These are phyloP conservation scores for Lepraria neglecta DNA, from an alignment of 495 filamentous ascomycete species.

Conservation along the genomic window DNA sequence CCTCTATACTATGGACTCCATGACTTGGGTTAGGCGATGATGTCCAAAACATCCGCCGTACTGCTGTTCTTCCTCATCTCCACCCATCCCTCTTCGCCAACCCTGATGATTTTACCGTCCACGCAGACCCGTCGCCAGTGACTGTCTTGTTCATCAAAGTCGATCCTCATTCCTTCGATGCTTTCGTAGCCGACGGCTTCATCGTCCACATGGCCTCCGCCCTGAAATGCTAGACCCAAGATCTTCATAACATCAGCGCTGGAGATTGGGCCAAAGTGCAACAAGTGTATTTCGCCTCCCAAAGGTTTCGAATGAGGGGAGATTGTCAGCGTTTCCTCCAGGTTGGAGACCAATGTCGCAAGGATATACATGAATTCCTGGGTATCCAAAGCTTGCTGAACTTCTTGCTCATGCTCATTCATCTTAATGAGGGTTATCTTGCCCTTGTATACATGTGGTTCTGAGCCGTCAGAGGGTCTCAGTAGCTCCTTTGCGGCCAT, in stretches of 20 bases:
- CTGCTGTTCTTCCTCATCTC: conserved; percentile 45
- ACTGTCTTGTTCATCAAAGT: conserved; percentile 55
- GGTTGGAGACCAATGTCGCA: conserved; percentile 64
- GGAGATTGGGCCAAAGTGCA: conserved; percentile 63
- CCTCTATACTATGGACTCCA: not conserved
- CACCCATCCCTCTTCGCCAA: conserved; percentile 67
- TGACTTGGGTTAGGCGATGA: conserved; percentile 1
- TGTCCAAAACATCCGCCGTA: conserved; percentile 21
- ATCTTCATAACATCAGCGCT: conserved; percentile 63
- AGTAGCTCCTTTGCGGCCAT: conserved; percentile 75
- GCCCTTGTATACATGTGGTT: conserved; percentile 64
- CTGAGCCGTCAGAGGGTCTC: conserved; percentile 48
- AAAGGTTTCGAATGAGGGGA: conserved; percentile 61
- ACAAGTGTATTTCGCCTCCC: conserved; percentile 58
- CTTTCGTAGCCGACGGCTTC: conserved; percentile 57
- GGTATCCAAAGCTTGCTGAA: conserved; percentile 29
- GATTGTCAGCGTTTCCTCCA: conserved; percentile 75
- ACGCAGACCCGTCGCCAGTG: conserved; percentile 81
- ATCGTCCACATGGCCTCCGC: conserved; percentile 62
- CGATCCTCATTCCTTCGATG: conserved; percentile 56
- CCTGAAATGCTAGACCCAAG: conserved; percentile 68
- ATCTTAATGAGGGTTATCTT: conserved; percentile 41
- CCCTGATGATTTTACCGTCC: conserved; percentile 74
- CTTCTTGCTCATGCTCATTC: conserved; percentile 28
- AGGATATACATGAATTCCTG: conserved; percentile 66